These are phyloP conservation scores for Cichorium intybus DNA, from an alignment of 140 eudicot species.

Conservation along the genomic window DNA sequence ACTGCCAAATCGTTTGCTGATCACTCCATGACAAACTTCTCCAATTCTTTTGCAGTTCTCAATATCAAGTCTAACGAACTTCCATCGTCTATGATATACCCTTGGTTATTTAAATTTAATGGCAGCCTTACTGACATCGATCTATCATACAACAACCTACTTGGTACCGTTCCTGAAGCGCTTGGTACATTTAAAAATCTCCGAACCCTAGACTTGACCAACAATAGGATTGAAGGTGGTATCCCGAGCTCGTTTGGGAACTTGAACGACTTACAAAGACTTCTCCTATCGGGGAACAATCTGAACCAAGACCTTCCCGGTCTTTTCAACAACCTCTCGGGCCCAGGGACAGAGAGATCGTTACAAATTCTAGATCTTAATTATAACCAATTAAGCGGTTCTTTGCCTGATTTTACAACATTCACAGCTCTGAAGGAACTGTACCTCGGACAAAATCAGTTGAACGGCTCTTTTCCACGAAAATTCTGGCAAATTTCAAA, in stretches of 20 bases:
- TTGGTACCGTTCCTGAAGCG: constrained; percentile 22
- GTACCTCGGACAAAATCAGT: constrained; percentile 20
- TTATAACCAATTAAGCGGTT: too few relatives aligned
- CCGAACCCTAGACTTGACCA: background rate
- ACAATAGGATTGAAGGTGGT: constrained; percentile 9
- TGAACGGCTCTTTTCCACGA: constrained; percentile 40
- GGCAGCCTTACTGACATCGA: constrained; percentile 9
- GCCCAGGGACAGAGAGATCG: background rate
- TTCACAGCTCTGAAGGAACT: constrained; percentile 32
- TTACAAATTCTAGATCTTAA: constrained; percentile 14
- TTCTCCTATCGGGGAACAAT: constrained; percentile 7
- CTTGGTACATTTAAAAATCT: constrained; percentile 9
- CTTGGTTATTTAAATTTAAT: constrained; percentile 29
- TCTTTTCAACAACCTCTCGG: constrained; percentile 12
- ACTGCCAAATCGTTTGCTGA: background rate
- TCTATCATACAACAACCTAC: constrained; percentile 10
- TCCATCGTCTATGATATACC: background rate
- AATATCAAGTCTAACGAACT: constrained; percentile 11
- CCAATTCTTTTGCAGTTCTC: constrained; percentile 10
- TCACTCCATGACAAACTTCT: constrained; percentile 2
- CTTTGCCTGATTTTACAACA: constrained; percentile 31
- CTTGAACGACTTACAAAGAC: constrained; percentile 16
- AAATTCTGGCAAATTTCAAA: constrained; percentile 23
- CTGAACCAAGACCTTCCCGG: background rate
- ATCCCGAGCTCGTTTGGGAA: constrained; percentile 34